phyloP scores from a whole-genome alignment of 352 stramenopile species.

The Phytophthora lateralis region DNA sequence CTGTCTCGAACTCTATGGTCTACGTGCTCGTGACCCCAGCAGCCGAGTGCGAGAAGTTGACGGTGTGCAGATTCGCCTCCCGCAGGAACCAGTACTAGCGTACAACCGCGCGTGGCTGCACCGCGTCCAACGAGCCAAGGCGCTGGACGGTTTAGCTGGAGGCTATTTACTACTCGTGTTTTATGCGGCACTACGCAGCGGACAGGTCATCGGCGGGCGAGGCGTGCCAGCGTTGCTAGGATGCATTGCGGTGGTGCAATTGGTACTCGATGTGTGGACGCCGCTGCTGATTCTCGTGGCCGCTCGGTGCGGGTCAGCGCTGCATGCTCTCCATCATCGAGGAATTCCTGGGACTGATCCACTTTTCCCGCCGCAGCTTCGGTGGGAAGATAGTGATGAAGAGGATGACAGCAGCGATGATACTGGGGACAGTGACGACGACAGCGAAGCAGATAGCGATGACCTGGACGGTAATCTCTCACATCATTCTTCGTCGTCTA shows the following conservation, averaged over 20 bases:
- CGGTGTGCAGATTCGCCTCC: conserved; percentile 32
- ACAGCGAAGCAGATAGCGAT: conserved; percentile 21
- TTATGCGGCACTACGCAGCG: conserved; percentile 67
- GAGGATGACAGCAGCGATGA: conserved; percentile 37
- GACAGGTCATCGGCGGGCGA: conserved; percentile 52
- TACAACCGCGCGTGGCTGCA: conserved; percentile 73
- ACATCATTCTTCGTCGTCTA: conserved; percentile 39
- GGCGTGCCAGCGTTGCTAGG: conserved; percentile 49
- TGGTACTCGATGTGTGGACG: conserved; percentile 71
- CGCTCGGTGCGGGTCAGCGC: conserved; percentile 51
- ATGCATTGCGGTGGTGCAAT: conserved; percentile 44
- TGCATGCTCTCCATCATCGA: conserved; percentile 62
- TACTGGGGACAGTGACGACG: conserved; percentile 21
- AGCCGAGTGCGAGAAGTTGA: conserved; percentile 39
- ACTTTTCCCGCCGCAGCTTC: conserved; percentile 71
- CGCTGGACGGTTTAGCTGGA: conserved; percentile 52
- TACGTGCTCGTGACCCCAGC: conserved; percentile 26
- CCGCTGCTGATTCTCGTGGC: conserved; percentile 72
- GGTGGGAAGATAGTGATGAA: conserved; percentile 57
- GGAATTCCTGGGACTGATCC: conserved; percentile 63
- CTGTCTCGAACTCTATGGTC: conserved; percentile 55
- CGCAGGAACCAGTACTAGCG: conserved; percentile 60
- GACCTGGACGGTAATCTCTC: conserved; percentile 22
- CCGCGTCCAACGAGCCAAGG: conserved; percentile 63
- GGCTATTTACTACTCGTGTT: conserved; percentile 76